Conservation (phyloP, 148 eudicot genomes). For the Mesembryanthemum crystallinum region DNA sequence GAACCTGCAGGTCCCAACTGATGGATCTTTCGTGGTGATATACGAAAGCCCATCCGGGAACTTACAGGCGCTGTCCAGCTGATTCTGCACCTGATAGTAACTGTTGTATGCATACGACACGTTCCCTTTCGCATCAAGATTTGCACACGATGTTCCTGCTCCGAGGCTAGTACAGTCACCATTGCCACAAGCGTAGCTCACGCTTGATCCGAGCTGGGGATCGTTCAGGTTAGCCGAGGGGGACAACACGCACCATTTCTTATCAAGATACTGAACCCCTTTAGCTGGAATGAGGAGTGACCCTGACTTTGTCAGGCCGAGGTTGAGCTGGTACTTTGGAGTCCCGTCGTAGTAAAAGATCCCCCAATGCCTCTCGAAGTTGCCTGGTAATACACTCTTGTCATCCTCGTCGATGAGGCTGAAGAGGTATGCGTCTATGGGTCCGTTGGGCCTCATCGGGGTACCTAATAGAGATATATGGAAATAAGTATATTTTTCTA, state of each 20-base stretch:
- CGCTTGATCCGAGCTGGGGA: conserved; percentile 49
- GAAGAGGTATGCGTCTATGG: conserved; percentile 36
- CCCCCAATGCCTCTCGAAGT: conserved; percentile 43
- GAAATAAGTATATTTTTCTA: too few relatives aligned
- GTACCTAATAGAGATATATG: conserved; percentile 20
- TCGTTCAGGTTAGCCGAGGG: conserved; percentile 48
- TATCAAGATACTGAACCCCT: conserved; percentile 41
- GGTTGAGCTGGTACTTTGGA: conserved; percentile 43
- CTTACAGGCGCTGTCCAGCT: conserved; percentile 57
- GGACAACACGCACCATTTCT: conserved; percentile 63
- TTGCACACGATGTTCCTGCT: conserved; percentile 56
- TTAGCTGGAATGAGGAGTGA: conserved; percentile 39
- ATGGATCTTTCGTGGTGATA: conserved; percentile 55
- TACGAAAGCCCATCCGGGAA: conserved; percentile 49
- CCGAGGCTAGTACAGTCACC: conserved; percentile 80
- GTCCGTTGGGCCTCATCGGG: conserved; percentile 38
- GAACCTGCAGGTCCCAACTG: conserved; percentile 56
- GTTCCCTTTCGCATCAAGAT: conserved; percentile 43
- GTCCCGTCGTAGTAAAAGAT: conserved; percentile 38
- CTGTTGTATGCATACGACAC: conserved; percentile 49
- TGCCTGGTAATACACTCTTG: conserved; percentile 37
- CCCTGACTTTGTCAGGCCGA: conserved; percentile 32
- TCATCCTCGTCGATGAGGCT: conserved; percentile 39
- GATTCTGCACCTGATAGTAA: conserved; percentile 64
- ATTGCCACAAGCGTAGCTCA: conserved; percentile 58